Evolutionary conservation across 2,329 filamentous ascomycete species (phyloP).

Genomic region (Daldinia sp.): DNA sequence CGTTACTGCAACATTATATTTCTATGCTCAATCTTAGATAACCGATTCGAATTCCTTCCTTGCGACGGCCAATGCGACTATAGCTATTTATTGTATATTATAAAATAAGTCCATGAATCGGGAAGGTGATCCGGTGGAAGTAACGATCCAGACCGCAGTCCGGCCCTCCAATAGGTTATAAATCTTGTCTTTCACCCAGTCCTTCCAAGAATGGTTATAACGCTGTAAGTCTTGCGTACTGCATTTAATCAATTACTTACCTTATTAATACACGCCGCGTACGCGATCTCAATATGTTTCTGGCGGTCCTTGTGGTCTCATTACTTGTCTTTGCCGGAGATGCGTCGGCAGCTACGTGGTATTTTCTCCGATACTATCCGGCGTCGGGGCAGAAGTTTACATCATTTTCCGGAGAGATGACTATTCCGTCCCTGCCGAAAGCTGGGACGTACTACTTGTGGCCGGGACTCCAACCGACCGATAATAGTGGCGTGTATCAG

Average conservation of each 20-base stretch:
- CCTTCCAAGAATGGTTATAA: neutral
- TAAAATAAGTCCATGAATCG: neutral
- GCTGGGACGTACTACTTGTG: conserved; percentile 53
- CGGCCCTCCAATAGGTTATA: conserved; percentile 10
- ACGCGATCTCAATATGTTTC: conserved; percentile 25
- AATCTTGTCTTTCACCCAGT: conserved; percentile 18
- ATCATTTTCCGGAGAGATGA: conserved; percentile 45
- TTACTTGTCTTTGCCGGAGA: conserved; percentile 41
- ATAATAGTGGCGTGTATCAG: conserved; percentile 53
- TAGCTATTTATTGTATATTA: neutral
- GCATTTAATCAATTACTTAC: neutral
- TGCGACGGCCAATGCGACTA: conserved; percentile 4
- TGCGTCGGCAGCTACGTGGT: conserved; percentile 46
- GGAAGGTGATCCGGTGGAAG: neutral
- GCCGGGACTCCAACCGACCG: conserved; percentile 53
- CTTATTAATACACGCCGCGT: neutral
- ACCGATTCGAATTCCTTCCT: conserved; percentile 18
- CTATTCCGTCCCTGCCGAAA: conserved; percentile 43
- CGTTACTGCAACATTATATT: neutral
- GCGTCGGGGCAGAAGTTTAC: conserved; percentile 48
- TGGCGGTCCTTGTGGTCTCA: conserved; percentile 31
- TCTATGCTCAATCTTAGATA: conserved; percentile 16
- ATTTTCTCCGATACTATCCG: conserved; percentile 48
- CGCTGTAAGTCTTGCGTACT: neutral
- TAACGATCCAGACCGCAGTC: conserved; percentile 11